These are phyloP conservation scores for Backusella luteola DNA, from an alignment of 192 early-diverging fungal species.

Conservation along the genomic window DNA sequence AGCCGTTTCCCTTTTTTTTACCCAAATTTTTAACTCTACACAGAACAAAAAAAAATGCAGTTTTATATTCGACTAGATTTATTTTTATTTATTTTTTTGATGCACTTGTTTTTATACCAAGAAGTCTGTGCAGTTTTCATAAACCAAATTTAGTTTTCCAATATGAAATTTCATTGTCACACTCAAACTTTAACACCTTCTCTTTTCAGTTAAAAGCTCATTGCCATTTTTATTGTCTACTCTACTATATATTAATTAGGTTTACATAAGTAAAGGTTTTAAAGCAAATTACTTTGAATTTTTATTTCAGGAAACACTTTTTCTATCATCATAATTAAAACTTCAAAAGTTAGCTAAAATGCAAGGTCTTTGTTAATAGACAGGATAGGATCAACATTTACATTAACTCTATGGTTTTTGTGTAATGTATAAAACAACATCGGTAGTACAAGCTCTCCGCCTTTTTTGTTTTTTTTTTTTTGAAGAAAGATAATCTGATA, in stretches of 20 bases:
- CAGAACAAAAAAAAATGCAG: background rate
- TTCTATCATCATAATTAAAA: background rate
- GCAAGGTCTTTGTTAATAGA: background rate
- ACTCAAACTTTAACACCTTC: background rate
- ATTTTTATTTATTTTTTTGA: background rate
- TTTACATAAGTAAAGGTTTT: background rate
- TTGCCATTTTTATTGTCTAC: background rate
- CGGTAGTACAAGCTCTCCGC: background rate
- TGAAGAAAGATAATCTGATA: background rate
- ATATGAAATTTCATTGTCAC: background rate
- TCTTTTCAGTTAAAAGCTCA: background rate
- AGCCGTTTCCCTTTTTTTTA: background rate
- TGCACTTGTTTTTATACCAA: background rate
- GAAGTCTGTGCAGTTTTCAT: background rate
- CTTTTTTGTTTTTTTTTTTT: background rate
- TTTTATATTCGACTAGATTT: background rate
- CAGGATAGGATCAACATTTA: slow-evolving; percentile 3
- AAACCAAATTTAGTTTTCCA: background rate
- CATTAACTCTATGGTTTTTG: background rate
- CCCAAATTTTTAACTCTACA: background rate
- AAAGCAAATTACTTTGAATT: background rate
- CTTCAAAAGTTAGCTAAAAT: background rate
- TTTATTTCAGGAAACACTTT: background rate
- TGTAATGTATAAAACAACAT: background rate
- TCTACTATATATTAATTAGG: background rate